phyloP scores from a whole-genome alignment of 73 alveolate genomes.

The Paramecium primaurelia region DNA sequence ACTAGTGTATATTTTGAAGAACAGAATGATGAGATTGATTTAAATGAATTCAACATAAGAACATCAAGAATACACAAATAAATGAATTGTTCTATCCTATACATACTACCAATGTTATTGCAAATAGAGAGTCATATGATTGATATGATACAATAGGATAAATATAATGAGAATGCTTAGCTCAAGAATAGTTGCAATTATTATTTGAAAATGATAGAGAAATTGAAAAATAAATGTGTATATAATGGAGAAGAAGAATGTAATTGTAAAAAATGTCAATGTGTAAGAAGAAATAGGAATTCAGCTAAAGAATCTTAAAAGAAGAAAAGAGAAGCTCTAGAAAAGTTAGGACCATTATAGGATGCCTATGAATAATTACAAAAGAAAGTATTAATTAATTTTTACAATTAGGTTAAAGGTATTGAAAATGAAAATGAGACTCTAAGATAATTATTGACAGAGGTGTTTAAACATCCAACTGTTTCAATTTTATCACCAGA shows the following conservation, averaged over 20 bases:
- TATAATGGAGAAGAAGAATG: constrained; percentile 60
- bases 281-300: constrained; percentile 59
- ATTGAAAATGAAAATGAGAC: constrained; percentile 41
- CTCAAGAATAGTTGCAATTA: constrained; percentile 52
- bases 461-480: constrained; percentile 27
- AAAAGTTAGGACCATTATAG: constrained; percentile 51
- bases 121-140: neutral
- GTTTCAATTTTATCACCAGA: neutral
- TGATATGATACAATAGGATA: neutral
- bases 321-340: constrained; percentile 58
- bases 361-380: constrained; percentile 39
- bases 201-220: constrained; percentile 55
- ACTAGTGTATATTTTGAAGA: constrained; percentile 17
- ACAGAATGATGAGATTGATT: neutral
- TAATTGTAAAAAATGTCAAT: constrained; percentile 56
- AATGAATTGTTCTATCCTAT: constrained; percentile 15
- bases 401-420: neutral
- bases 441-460: constrained; percentile 19
- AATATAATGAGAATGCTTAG: neutral
- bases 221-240: constrained; percentile 52
- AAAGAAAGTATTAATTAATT: neutral
- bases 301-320: constrained; percentile 62
- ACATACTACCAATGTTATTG: neutral
- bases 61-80: neutral
- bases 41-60: neutral